Base-by-base conservation (phyloP, 306 rosid genomes). In the Cucurbita ficifolia region DNA sequence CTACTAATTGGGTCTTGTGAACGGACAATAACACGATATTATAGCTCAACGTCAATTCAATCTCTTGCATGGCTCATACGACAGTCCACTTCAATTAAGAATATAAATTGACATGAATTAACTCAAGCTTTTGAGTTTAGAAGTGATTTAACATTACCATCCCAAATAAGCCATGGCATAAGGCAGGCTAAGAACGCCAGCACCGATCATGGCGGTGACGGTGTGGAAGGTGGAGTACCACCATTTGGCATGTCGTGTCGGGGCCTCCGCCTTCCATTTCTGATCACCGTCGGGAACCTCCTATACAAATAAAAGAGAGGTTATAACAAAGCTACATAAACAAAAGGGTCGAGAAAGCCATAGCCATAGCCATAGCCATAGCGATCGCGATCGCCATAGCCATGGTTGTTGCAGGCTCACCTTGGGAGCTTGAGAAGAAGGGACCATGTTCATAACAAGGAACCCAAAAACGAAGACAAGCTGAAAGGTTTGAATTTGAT, bases 141-240 rank as follows among this genome's bases (percentile, higher is more conserved):
- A 0, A 2, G 24, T 62, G 49, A 62, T 39, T 62, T 62, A 62
- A 39, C 21, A 0, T 21, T 92, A 93, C 97, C 97, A 93, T 90
- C 98, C 98, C 45, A 93, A 78, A 69, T 88, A 93, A 70, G 97
- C 94, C 97, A 93, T 88, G 85, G 96, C 97, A 61, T 88, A 87
- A 13, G 98, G 98, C 46, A 93, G 78, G 84, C 97, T 89, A 69
- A 90, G 94, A 74, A 90, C 98, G 51, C 96, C 97, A 4, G 96
- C 98, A 14, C 98, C 98, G 16, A 90, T 93, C 98, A 90, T 93
- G 73, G 98, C 96, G 1, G 97, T 93, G 77, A 90, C 98, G 6
- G 84, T 74, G 80, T 93, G 98, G 73, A 93, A 93, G 79, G 98
- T 90, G 49, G 97, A 85, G 86, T 93, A 88, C 97, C 96, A 90